Evolutionary conservation across 2,329 filamentous ascomycete genomes (phyloP).

Genomic region (Sporothrix brunneoviolacea): DNA sequence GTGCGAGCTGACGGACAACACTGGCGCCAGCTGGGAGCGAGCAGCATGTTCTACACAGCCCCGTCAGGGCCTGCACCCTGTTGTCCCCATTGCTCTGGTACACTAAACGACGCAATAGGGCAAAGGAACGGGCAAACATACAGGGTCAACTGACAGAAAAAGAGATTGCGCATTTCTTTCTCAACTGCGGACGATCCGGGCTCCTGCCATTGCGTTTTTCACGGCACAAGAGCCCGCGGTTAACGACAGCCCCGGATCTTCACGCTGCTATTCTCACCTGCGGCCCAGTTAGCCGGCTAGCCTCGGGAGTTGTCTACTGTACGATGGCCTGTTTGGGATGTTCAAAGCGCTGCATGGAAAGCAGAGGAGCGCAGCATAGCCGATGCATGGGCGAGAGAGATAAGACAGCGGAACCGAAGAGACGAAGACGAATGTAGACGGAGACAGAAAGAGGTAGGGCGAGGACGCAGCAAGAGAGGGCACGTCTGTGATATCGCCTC

Average conservation of each 20-base stretch:
- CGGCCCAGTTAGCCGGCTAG: slow-evolving; percentile 7
- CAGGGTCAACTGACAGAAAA: slow-evolving; percentile 1
- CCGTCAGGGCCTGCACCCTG: no score
- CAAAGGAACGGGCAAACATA: not conserved
- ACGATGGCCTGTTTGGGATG: not conserved
- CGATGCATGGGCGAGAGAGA: not conserved
- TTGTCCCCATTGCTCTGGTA: no score
- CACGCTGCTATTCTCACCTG: not conserved
- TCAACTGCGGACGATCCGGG: not conserved
- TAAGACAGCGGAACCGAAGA: not conserved
- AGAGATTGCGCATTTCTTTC: not conserved
- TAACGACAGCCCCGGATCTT: slow-evolving; percentile 2
- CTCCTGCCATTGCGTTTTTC: not conserved
- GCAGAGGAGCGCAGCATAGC: not conserved
- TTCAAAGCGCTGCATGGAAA: not conserved
- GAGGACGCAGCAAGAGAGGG: not conserved
- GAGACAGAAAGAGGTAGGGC: not conserved
- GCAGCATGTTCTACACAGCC: no score
- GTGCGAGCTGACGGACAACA: not conserved
- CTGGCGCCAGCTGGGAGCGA: not conserved
- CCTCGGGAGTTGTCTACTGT: slow-evolving; percentile 4
- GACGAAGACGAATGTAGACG: not conserved
- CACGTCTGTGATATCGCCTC: not conserved
- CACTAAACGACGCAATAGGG: no score
- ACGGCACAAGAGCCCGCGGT: not conserved